A percentile compares a stretch with the other conserved stretches of the same genome.
These are phyloP conservation scores for Leptographium wingfieldii DNA, from an alignment of 2,329 filamentous ascomycete genomes.

Conservation along the genomic window DNA sequence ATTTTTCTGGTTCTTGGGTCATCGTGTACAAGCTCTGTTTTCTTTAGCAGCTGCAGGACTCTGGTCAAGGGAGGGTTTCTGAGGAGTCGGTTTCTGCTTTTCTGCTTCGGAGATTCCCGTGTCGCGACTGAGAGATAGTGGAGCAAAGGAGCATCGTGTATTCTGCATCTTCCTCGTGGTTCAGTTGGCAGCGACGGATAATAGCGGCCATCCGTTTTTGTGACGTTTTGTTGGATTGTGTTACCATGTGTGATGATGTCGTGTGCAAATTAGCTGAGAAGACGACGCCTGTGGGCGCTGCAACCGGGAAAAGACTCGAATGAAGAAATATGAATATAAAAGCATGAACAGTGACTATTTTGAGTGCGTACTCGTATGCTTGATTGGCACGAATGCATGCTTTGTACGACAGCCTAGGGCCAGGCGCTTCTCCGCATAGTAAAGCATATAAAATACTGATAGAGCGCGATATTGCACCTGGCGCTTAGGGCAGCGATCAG, in stretches of 20 bases:
- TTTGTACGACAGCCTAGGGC: too few relatives aligned
- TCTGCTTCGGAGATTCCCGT: slow-evolving; percentile 9
- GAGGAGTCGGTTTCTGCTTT: slow-evolving; percentile 12
- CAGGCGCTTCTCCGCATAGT: too few relatives aligned
- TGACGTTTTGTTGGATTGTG: background rate
- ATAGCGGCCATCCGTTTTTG: background rate
- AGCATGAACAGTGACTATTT: slow-evolving; percentile 21
- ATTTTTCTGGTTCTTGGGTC: slow-evolving; percentile 3
- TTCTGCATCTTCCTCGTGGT: slow-evolving; percentile 7
- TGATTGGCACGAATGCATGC: too few relatives aligned
- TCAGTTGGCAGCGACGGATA: slow-evolving; percentile 4
- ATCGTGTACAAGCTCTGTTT: background rate
- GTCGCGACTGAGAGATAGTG: slow-evolving; percentile 9
- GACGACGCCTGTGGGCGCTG: background rate
- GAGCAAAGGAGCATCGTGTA: slow-evolving; percentile 9
- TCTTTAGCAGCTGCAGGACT: slow-evolving; percentile 1
- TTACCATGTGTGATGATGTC: background rate
- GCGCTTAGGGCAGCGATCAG: too few relatives aligned
- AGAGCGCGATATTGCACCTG: too few relatives aligned
- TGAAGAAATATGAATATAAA: slow-evolving; percentile 20
- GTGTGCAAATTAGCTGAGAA: background rate
- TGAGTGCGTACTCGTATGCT: too few relatives aligned
- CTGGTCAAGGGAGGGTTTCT: slow-evolving; percentile 7
- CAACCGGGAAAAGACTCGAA: background rate
- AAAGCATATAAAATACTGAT: too few relatives aligned